Base-by-base conservation (phyloP, 208 protist genomes). In the Acanthamoeba healyi region DNA sequence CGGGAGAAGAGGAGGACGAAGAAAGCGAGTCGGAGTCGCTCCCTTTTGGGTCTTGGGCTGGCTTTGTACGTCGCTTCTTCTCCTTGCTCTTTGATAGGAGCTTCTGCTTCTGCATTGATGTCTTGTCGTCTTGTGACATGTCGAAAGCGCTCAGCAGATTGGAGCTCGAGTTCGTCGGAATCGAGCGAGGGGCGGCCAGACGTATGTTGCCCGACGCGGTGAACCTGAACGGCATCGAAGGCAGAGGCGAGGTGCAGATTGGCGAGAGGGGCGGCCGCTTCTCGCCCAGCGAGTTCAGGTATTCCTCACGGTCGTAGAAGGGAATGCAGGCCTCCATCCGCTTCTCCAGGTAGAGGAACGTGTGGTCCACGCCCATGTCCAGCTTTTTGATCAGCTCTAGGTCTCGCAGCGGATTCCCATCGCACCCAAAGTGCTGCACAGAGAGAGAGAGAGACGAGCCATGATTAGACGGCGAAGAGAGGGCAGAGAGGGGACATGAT, bases 371-470 rank as follows among this genome's bases (percentile, higher is more conserved):
- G n/a, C 38, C 38, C 42, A 87, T 9, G 0, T 56, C 19, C 4
- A 63, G 51, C 79, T 14, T 49, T 10, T 15, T 29, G 4, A 56
- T n/a, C 0, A 87, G 42, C 24, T 24, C 38, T 15, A 14, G 46
- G 15, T 87, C 42, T 24, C 29, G 12, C 17, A 87, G 34, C 42
- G 79, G 79, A 56, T 87, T 87, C 17, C 56, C 56, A 40, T 87
- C 34, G 32, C 79, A 87, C 29, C 6, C 17, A 10, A 87, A 63
- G 42, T 56, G 10, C 38, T 84, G 7, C 9, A 42, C 14, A 14
- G 17, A 77, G 10, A 22, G 67, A 77, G 36, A 7, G 34, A 29
- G 34, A 77, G 67, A 42, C 0, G 36, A 70, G 61, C 26, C 61
- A 29, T 1, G 61, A 70, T 70, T 15, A 26, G 26, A 70, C 17